Conservation (phyloP, 208 protist species). For the Crithidia expoeki region DNA sequence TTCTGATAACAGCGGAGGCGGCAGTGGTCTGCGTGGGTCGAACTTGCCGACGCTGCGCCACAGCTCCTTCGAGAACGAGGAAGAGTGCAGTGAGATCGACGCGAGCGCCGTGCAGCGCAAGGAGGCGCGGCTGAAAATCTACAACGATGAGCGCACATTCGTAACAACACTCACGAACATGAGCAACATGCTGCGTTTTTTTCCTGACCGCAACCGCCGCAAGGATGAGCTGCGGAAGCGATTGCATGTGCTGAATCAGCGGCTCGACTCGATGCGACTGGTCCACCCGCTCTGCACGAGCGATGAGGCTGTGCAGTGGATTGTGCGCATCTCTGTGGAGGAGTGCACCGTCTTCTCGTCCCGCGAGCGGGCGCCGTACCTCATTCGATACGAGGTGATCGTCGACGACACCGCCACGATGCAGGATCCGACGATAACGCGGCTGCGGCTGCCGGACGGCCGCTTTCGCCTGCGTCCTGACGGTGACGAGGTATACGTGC, state of each 20-base stretch:
- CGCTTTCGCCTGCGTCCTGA: conserved; percentile 54
- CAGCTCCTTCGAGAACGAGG: conserved; percentile 24
- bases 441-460: conserved; percentile 67
- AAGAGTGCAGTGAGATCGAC: conserved; percentile 32
- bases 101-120: conserved; percentile 65
- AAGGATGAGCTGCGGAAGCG: conserved; percentile 74
- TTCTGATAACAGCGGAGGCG: conserved; percentile 15
- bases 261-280: conserved; percentile 52
- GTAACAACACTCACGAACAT: conserved; percentile 74
- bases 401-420: conserved; percentile 84
- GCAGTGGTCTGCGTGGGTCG: conserved; percentile 6
- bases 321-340: conserved; percentile 86
- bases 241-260: conserved; percentile 68
- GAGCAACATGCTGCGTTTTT: conserved; percentile 70
- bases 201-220: conserved; percentile 64
- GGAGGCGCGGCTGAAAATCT: conserved; percentile 80
- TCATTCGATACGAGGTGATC: conserved; percentile 89
- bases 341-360: conserved; percentile 91
- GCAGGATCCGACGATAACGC: conserved; percentile 68
- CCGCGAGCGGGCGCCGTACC: conserved; percentile 81
- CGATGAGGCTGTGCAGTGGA: conserved; percentile 78
- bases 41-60: conserved; percentile 1
- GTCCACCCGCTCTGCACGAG: conserved; percentile 76
- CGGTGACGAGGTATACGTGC: conserved; percentile 54
- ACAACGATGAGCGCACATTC: conserved; percentile 84